Percentiles rank a stretch among this genome's conserved stretches.
Evolutionary conservation across 2,329 filamentous ascomycete species (phyloP).

Genomic region (Pseudofabraea citricarpa): DNA sequence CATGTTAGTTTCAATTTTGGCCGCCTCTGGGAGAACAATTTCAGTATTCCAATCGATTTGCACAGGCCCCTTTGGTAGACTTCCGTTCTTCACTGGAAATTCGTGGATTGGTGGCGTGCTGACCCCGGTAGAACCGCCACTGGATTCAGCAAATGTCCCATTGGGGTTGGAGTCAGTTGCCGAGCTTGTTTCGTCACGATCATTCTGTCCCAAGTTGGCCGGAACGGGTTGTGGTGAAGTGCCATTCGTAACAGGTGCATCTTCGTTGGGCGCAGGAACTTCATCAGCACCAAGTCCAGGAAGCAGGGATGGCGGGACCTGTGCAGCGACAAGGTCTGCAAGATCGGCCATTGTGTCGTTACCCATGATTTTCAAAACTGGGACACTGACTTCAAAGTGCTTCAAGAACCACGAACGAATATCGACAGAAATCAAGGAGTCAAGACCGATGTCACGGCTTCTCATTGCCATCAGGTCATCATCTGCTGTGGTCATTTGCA

Average conservation of each 20-base stretch:
- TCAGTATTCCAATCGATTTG: neutral
- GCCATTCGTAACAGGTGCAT: no score
- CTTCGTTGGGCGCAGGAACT: neutral
- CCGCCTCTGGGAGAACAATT: neutral
- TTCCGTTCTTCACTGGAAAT: neutral
- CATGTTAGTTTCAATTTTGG: neutral
- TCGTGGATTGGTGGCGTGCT: neutral
- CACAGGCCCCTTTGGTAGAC: neutral
- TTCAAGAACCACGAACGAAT: constrained; percentile 41
- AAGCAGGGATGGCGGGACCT: constrained; percentile 35
- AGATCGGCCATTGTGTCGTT: constrained; percentile 20
- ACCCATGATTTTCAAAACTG: constrained; percentile 40
- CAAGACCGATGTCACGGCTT: constrained; percentile 29
- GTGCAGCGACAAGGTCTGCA: neutral
- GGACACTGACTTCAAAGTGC: constrained; percentile 37
- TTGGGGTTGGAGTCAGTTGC: neutral
- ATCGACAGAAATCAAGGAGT: constrained; percentile 10
- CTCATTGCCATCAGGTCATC: neutral
- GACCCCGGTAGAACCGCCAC: neutral
- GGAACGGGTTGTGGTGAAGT: no score
- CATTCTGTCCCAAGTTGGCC: no score
- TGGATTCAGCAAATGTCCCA: neutral
- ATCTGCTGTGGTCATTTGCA: neutral
- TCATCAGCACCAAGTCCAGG: constrained; percentile 10
- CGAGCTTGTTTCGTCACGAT: no score